Evolutionary conservation across 140 eudicot genomes (phyloP), one percentile per base, ranked within the genome.

Genomic region (Ambrosia hybrid): DNA sequence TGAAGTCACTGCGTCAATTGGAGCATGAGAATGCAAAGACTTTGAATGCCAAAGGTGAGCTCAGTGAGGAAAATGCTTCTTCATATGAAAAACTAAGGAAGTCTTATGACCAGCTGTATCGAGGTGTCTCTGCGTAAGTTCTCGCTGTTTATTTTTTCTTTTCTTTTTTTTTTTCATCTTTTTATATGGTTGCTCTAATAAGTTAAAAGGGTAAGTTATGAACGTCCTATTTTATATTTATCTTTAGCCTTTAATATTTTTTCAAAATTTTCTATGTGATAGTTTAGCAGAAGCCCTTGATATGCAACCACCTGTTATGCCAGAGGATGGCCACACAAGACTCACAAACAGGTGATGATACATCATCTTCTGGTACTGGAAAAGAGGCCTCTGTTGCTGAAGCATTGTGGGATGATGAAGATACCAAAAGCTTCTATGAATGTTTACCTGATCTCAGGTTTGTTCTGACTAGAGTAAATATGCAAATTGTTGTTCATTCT

Each of bases 351-450:
- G 83, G 96, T 62, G 98, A 90, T 71, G 98, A 90, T 60, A 63
- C 59, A 49, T 76, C 81, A 66, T 89, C 96, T 74, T 75, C 93
- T 74, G 87, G 81, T 74, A 58, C 89, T 65, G 93, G 89, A 58
- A 93, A 90, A 81, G 97, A 93, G 67, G 73, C 91, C 70, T 82
- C 96, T 52, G 77, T 72, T 55, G 81, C 83, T 67, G 97, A 93
- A 84, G 90, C 98, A 9, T 72, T 90, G 76, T 93, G 98, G 98
- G 98, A 93, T 67, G 97, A 93, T 79, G 98, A 93, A 77, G 98
- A 93, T 80, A 90, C 97, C 17, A 82, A 83, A 77, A 92, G 97
- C 57, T 93, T 93, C 72, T 93, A 93, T 68, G 98, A 93, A 79
- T 78, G 87, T 82, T 83, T 93, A 74, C 97, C 98, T 1, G 98